Evolutionary conservation across 495 filamentous ascomycete species (phyloP), one percentile per base, ranked within the genome.

Genomic region (Trichocladium antarcticum): DNA sequence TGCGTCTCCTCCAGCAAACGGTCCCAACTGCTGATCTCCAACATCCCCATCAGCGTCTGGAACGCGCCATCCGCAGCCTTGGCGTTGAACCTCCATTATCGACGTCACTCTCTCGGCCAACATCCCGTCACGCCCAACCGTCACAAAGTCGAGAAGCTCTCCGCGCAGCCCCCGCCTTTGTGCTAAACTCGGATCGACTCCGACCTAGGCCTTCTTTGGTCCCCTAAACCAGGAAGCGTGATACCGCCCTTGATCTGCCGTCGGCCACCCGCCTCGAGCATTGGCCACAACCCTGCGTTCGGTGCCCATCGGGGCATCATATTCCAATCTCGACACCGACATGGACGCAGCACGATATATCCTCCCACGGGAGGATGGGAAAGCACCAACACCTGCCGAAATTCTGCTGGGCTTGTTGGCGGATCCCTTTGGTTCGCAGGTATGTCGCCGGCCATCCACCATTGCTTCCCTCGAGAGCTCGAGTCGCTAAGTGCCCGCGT

Each of bases 391-490:
- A 43, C 52, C 68, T 11, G 60, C 51, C 9, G 21, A 58, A 19
- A 59, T 71, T 48, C 59, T 74, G 6, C 50, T 72, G 21, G 50
- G 70, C 3, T 56, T 78, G 19, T 52, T 78, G 6, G 54, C 70
- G 42, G 64, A 76, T 54, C 75, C 75, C 28, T 78, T 74, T 47
- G 59, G 61, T 45, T 59, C 65, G 22, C 63, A 67, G 59, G 74
- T 74, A 62, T 17, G 60, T 42, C 24, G 8, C 7, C 12, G 2
- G 0, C 17, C 37, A 24, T 34, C n/a, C 11, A 12, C 3, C n/a
- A 12, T 8, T 2, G 28, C 16, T 7, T 19, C 6, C 7, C 11
- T 16, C 14, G 21, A 3, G 7, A 32, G 3, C 7, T 21, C 21
- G 8, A 6, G 4, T 43, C 17, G 35, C 34, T 34, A 22, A 37